Base-by-base conservation (phyloP, 345 rosid species). In the Theobroma cacao region DNA sequence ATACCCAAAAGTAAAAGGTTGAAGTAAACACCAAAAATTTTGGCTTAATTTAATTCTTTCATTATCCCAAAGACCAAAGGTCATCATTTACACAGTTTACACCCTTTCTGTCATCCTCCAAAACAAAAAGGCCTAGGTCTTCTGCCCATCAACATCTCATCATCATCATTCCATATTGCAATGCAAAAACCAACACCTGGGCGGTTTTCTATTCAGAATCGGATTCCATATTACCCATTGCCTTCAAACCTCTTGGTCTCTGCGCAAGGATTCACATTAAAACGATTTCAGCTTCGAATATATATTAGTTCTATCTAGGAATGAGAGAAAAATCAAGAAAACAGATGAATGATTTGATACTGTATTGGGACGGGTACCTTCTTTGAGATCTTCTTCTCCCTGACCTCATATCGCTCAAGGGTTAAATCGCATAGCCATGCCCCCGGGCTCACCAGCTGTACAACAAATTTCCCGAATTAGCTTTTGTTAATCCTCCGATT, bases 351-450 rank as follows among this genome's bases (percentile, higher is more conserved):
- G n/a, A n/a, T n/a, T n/a, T n/a, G n/a, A n/a, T n/a, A n/a, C n/a
- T n/a, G n/a, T n/a, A n/a, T n/a, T n/a, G n/a, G n/a, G n/a, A n/a
- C n/a, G n/a, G 6, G 3, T 79, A 84, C 89, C 89, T 86, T 86
- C 83, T 82, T 86, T 12, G 86, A 52, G 26, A 82, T 80, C 77
- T 86, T 86, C 81, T 82, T 86, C 76, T 86, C 89, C 50, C 89
- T 78, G 22, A 86, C 87, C 50, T 86, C 89, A 4, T 86, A 86
- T 15, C 89, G 82, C 58, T 86, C 89, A 8, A 86, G 73, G 8
- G 89, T 86, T 59, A 86, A 80, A 80, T 86, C 89, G 48, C 89
- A 86, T 11, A 86, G 75, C 89, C 89, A 86, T 22, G 87, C 75
- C 24, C 89, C 89, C 0, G 89, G 88, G 72, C 88, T 83, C n/a